Percentiles rank a stretch among this genome's conserved stretches.
These are phyloP conservation scores for Pythium myriotylum DNA, from an alignment of 352 stramenopile genomes.

Conservation along the genomic window DNA sequence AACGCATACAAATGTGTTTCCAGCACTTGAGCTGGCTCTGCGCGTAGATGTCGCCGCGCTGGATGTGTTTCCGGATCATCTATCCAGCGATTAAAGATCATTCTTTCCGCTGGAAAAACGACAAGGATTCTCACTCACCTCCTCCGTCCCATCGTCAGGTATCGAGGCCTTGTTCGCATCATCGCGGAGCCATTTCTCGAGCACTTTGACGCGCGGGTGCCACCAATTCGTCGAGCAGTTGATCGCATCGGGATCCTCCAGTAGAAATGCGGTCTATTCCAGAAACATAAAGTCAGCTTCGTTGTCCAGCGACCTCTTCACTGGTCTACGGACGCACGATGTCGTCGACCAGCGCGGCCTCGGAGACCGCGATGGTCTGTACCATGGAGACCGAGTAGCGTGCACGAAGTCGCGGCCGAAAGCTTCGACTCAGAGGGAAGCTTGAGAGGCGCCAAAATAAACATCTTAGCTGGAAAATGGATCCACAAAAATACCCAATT, in stretches of 20 bases:
- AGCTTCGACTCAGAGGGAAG: too few species aligned
- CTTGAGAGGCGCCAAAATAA: too few species aligned
- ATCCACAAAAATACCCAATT: conserved; percentile 14
- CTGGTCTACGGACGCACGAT: conserved; percentile 32
- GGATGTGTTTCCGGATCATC: conserved; percentile 72
- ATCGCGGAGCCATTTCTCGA: conserved; percentile 75
- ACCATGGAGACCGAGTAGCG: conserved; percentile 33
- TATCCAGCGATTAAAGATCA: conserved; percentile 15
- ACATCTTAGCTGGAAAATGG: too few species aligned
- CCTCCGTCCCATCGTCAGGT: conserved; percentile 70
- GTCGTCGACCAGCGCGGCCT: conserved; percentile 49
- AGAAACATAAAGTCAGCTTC: too few species aligned
- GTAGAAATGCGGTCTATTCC: conserved; percentile 47
- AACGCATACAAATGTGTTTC: conserved; percentile 66
- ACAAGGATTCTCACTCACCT: conserved; percentile 36
- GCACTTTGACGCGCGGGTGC: conserved; percentile 61
- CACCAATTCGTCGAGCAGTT: conserved; percentile 58
- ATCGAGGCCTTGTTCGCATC: conserved; percentile 58
- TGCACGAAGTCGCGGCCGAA: too few species aligned
- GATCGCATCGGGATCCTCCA: conserved; percentile 49
- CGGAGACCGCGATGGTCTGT: conserved; percentile 57
- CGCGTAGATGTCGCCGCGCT: conserved; percentile 71
- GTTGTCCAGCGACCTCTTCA: background rate
- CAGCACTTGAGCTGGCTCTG: conserved; percentile 72
- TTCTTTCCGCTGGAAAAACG: background rate